Percentiles rank a stretch among this genome's conserved stretches.
phyloP scores from a whole-genome alignment of 768 basidiomycete genomes.

The Suillus cothurnatus region DNA sequence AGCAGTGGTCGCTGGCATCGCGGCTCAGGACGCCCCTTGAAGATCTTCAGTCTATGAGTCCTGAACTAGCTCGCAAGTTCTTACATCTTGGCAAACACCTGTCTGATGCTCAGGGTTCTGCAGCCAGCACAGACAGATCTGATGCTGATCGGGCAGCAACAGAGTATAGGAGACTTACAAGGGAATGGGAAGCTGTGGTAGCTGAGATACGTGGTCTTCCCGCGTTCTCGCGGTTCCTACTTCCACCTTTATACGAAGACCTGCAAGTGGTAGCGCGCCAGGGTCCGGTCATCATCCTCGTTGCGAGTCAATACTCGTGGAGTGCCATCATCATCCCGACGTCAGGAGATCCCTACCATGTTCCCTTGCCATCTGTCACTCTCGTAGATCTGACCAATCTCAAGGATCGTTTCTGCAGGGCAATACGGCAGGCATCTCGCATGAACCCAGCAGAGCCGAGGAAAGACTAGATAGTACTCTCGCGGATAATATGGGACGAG shows the following conservation, averaged over 20 bases:
- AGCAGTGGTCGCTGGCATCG: too few relatives aligned
- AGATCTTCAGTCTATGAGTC: too few relatives aligned
- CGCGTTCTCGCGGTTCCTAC: constrained; percentile 21
- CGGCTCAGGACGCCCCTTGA: too few relatives aligned
- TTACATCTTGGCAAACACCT: too few relatives aligned
- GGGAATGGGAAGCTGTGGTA: constrained; percentile 10
- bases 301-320: constrained; percentile 16
- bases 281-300: constrained; percentile 23
- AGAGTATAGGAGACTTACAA: constrained; percentile 14
- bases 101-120: not conserved
- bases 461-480: constrained; percentile 1
- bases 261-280: constrained; percentile 17
- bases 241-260: constrained; percentile 15
- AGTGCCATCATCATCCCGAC: constrained; percentile 17
- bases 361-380: constrained; percentile 21
- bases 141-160: constrained; percentile 4
- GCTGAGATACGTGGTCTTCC: constrained; percentile 14
- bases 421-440: constrained; percentile 10
- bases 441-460: constrained; percentile 16
- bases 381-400: constrained; percentile 17
- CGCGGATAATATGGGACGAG: constrained; percentile 1
- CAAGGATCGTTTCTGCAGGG: constrained; percentile 7
- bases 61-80: too few relatives aligned
- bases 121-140: not conserved
- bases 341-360: not conserved